Conservation (phyloP, 495 filamentous ascomycete genomes). For the Bacidia gigantensis region DNA sequence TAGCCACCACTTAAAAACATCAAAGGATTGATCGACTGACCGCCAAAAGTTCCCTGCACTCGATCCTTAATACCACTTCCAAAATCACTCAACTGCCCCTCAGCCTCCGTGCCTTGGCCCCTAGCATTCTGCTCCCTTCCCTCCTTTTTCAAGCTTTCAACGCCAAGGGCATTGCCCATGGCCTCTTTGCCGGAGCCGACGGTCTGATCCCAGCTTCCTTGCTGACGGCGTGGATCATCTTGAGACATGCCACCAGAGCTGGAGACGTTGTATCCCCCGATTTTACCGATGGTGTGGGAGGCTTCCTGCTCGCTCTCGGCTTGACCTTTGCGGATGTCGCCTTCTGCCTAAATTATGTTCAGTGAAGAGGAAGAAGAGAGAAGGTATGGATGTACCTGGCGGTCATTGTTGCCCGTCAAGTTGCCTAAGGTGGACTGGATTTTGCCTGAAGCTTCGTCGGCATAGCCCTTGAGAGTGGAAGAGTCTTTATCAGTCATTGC, state of each 20-base stretch:
- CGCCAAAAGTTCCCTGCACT: conserved; percentile 55
- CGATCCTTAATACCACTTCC: conserved; percentile 59
- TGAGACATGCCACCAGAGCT: conserved; percentile 55
- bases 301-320: conserved; percentile 50
- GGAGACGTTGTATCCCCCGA: conserved; percentile 54
- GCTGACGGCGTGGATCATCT: conserved; percentile 56
- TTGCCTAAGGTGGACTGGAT: conserved; percentile 59
- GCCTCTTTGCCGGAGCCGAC: conserved; percentile 74
- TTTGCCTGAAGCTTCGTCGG: conserved; percentile 62
- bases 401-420: conserved; percentile 56
- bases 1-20: neutral
- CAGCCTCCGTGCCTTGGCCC: conserved; percentile 70
- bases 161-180: conserved; percentile 60
- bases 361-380: neutral
- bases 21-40: conserved; percentile 22
- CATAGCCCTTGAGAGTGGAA: conserved; percentile 68
- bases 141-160: conserved; percentile 55
- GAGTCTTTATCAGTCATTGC: conserved; percentile 53
- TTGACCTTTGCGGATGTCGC: conserved; percentile 44
- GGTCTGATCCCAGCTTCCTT: conserved; percentile 76
- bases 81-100: conserved; percentile 68
- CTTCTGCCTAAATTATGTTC: conserved; percentile 24
- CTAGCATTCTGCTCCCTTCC: conserved; percentile 67
- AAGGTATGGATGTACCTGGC: conserved; percentile 38
- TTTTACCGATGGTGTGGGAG: conserved; percentile 58